Evolutionary conservation across 2,329 filamentous ascomycete species (phyloP).

Genomic region (Fusarium incarnatum): DNA sequence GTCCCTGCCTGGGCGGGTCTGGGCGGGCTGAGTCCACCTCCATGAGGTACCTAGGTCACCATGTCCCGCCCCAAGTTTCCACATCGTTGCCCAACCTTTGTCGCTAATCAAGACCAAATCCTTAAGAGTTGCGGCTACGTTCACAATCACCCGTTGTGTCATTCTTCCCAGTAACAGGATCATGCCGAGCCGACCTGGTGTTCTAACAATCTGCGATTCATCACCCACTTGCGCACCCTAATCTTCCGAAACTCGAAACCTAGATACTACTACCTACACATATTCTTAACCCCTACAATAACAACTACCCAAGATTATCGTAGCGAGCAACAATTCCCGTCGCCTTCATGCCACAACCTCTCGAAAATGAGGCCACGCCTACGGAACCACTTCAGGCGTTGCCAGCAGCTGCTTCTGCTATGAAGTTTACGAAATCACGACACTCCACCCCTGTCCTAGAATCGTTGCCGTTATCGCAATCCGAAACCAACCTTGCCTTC

Average conservation of each 20-base stretch:
- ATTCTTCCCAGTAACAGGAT: conserved; percentile 38
- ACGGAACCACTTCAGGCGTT: conserved; percentile 76
- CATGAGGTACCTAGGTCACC: conserved; percentile 32
- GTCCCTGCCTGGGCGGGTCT: too few species aligned
- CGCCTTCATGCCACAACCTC: conserved; percentile 74
- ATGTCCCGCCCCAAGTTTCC: conserved; percentile 37
- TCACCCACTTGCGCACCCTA: conserved; percentile 43
- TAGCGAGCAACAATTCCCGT: conserved; percentile 32
- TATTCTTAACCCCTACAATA: conserved; percentile 12
- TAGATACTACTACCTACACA: conserved; percentile 4
- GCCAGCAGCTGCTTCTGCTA: conserved; percentile 71
- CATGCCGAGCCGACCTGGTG: conserved; percentile 47
- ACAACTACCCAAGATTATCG: conserved; percentile 22
- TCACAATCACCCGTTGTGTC: conserved; percentile 18
- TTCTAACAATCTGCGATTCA: conserved; percentile 38
- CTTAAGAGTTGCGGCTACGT: conserved; percentile 14
- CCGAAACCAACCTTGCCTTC: conserved; percentile 66
- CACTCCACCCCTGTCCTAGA: conserved; percentile 66
- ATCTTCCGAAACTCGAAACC: conserved; percentile 32
- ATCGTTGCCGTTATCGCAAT: conserved; percentile 60
- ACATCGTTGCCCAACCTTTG: conserved; percentile 44
- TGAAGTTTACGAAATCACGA: conserved; percentile 71
- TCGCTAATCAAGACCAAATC: conserved; percentile 24
- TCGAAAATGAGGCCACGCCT: conserved; percentile 69
- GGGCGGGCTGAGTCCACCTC: neutral